Conservation (phyloP, 116 monocot genomes). For the Dioscorea cayenensis region DNA sequence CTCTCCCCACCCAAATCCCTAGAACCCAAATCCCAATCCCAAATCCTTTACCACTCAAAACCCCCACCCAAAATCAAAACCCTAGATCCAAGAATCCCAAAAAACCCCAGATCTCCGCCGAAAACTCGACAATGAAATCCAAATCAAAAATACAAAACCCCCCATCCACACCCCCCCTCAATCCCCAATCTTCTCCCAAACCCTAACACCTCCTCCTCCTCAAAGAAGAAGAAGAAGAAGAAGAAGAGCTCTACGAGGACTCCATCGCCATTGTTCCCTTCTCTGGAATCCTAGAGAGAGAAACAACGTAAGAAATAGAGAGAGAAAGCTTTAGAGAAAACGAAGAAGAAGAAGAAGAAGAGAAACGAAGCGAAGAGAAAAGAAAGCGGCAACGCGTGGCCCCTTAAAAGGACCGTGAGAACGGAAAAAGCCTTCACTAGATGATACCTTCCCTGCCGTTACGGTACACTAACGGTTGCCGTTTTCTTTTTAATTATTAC, state of each 20-base stretch:
- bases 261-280: neutral
- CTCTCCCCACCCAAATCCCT: neutral
- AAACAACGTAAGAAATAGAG: neutral
- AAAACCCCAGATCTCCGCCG: neutral
- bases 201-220: neutral
- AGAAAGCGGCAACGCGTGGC: too few relatives aligned
- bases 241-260: neutral
- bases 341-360: neutral
- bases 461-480: too few relatives aligned
- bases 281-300: neutral
- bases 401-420: too few relatives aligned
- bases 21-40: neutral
- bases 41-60: neutral
- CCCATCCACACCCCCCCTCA: neutral
- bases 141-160: neutral
- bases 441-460: too few relatives aligned
- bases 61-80: neutral
- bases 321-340: neutral
- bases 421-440: too few relatives aligned
- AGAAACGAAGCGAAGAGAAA: neutral
- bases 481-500: too few relatives aligned
- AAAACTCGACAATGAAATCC: neutral
- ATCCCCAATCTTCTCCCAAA: neutral
- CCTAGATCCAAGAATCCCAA: neutral
- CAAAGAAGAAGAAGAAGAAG: too few relatives aligned